These are phyloP conservation scores for Cercospora nicotianae DNA, from an alignment of 2,329 filamentous ascomycete genomes.

Conservation along the genomic window DNA sequence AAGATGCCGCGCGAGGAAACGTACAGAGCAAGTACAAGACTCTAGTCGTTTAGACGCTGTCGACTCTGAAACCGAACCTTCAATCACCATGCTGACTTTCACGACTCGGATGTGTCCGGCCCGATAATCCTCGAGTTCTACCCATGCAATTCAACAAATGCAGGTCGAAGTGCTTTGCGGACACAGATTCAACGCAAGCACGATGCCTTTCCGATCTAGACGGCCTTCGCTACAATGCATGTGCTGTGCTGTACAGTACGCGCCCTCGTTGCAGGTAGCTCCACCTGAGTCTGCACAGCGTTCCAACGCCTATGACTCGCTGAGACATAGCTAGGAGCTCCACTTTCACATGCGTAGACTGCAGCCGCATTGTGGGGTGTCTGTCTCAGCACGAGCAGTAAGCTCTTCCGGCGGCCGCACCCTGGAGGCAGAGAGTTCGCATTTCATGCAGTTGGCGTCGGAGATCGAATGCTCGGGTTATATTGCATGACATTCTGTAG, in stretches of 20 bases:
- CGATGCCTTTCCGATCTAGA: background rate
- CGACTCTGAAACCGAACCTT: background rate
- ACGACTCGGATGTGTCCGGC: background rate
- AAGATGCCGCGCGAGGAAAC: background rate
- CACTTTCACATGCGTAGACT: conserved; percentile 5
- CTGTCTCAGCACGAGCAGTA: background rate
- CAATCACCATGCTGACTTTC: background rate
- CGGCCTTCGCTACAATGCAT: background rate
- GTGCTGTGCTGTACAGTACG: background rate
- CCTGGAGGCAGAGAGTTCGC: conserved; percentile 5
- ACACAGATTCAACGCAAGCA: background rate
- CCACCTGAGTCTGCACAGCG: background rate
- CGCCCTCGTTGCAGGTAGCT: background rate
- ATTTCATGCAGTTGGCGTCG: background rate
- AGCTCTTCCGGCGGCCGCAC: background rate
- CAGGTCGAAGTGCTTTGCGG: background rate
- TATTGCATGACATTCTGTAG: background rate
- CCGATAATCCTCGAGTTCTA: background rate
- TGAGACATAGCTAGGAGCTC: background rate
- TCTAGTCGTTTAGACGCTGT: background rate
- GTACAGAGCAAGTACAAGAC: background rate
- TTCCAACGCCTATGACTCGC: background rate
- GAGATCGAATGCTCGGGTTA: background rate
- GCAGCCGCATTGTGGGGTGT: conserved; percentile 1
- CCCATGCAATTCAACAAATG: background rate